These are phyloP conservation scores for Stagonosporopsis rhizophila DNA, from an alignment of 2,329 filamentous ascomycete species.

Conservation along the genomic window DNA sequence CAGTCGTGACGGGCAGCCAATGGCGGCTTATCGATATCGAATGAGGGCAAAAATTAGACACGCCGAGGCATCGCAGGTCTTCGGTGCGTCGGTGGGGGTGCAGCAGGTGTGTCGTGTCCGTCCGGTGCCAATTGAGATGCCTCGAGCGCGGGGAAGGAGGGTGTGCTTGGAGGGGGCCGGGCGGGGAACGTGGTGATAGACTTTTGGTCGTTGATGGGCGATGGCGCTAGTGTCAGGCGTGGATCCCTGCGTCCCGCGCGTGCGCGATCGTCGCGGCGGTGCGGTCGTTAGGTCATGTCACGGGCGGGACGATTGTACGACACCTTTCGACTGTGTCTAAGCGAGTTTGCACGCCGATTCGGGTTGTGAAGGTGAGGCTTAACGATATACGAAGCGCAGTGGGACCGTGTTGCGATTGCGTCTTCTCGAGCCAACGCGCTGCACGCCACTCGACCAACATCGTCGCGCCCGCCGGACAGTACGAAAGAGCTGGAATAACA, in stretches of 20 bases:
- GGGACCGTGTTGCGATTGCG: no score
- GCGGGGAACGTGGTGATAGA: conserved; percentile 32
- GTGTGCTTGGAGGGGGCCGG: background rate
- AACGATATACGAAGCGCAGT: background rate
- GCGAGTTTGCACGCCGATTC: no score
- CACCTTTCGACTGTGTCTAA: background rate
- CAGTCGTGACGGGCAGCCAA: no score
- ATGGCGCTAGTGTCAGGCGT: conserved; percentile 11
- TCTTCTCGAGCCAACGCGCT: no score
- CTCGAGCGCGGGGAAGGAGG: conserved; percentile 24
- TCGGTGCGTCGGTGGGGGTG: conserved; percentile 22
- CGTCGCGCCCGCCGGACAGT: background rate
- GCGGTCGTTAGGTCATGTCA: background rate
- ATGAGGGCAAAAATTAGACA: conserved; percentile 14
- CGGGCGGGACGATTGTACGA: background rate
- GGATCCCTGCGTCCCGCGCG: conserved; percentile 23
- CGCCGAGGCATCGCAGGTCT: conserved; percentile 42
- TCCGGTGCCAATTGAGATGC: conserved; percentile 45
- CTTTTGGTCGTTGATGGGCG: conserved; percentile 30
- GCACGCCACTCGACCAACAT: background rate
- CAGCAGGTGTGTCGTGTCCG: background rate
- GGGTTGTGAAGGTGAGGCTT: background rate
- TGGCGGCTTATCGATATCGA: conserved; percentile 1
- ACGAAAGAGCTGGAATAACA: background rate
- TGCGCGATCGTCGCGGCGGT: background rate